These are phyloP conservation scores for Ampelomyces quisqualis DNA, from an alignment of 2,329 filamentous ascomycete species.

Conservation along the genomic window DNA sequence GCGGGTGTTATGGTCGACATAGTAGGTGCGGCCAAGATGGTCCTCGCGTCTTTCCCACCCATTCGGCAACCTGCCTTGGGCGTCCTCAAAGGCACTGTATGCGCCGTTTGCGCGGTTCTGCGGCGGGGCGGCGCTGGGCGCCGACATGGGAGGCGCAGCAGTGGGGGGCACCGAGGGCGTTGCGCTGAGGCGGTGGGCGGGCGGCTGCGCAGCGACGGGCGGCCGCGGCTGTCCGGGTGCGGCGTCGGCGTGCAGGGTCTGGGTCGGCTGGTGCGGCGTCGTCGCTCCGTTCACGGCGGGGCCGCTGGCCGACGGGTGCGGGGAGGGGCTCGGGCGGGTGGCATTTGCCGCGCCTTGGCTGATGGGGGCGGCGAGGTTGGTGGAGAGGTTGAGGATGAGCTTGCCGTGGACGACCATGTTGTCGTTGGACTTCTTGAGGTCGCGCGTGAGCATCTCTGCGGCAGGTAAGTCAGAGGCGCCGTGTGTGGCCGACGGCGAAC, in stretches of 20 bases:
- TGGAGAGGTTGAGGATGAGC: slow-evolving; percentile 93
- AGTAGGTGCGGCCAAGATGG: slow-evolving; percentile 92
- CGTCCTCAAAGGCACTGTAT: slow-evolving; percentile 92
- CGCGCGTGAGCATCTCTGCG: slow-evolving; percentile 90
- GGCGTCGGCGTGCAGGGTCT: slow-evolving; percentile 40
- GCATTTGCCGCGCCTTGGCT: slow-evolving; percentile 51
- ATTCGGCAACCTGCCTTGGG: slow-evolving; percentile 85
- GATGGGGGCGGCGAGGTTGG: slow-evolving; percentile 74
- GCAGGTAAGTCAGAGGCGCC: slow-evolving; percentile 23
- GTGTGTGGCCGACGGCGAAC: slow-evolving; percentile 22
- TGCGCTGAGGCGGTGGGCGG: slow-evolving; percentile 33
- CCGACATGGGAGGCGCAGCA: slow-evolving; percentile 44
- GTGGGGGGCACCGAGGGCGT: slow-evolving; percentile 42
- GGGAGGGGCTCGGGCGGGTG: slow-evolving; percentile 44
- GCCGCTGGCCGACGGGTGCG: slow-evolving; percentile 44
- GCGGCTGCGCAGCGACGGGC: slow-evolving; percentile 23
- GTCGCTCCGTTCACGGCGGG: slow-evolving; percentile 36
- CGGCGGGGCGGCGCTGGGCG: slow-evolving; percentile 48
- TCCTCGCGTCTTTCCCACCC: slow-evolving; percentile 97
- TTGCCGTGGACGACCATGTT: slow-evolving; percentile 98
- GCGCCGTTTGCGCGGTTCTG: slow-evolving; percentile 32
- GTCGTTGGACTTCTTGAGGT: slow-evolving; percentile 96
- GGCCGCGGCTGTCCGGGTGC: slow-evolving; percentile 40
- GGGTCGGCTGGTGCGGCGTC: slow-evolving; percentile 44
- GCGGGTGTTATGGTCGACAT: slow-evolving; percentile 95